These are phyloP conservation scores for Eucalyptus microcorys DNA, from an alignment of 345 rosid species.

Conservation along the genomic window DNA sequence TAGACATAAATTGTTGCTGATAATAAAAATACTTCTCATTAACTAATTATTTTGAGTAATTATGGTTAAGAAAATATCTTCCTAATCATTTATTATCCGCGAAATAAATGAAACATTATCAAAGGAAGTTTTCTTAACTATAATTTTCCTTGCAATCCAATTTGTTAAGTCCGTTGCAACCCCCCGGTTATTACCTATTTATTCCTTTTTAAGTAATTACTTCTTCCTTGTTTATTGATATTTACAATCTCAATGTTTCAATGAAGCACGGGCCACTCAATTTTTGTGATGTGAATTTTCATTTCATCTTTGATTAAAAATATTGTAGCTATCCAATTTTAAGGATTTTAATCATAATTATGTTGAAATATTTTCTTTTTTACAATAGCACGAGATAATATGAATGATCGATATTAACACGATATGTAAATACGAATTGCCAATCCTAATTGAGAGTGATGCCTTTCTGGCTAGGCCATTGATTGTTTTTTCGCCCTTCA, in stretches of 20 bases:
- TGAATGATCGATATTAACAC: neutral
- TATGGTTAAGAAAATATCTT: too few relatives aligned
- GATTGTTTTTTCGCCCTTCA: neutral
- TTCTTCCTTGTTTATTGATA: neutral
- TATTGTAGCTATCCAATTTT: neutral
- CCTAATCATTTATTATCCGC: rapidly evolving
- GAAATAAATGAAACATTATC: neutral
- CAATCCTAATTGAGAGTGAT: neutral
- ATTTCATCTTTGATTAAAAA: neutral
- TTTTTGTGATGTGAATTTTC: neutral
- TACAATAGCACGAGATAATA: neutral
- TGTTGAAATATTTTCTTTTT: neutral
- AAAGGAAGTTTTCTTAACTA: neutral
- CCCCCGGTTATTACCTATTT: neutral
- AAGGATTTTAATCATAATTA: neutral
- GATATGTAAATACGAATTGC: rapidly evolving
- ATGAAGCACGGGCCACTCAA: neutral
- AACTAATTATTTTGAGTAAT: too few relatives aligned
- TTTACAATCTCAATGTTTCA: neutral
- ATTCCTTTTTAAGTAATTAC: neutral
- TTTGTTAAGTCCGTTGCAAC: neutral
- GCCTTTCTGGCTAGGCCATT: neutral
- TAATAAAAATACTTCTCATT: too few relatives aligned
- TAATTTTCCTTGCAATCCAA: neutral
- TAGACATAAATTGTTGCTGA: too few relatives aligned